Evolutionary conservation across 495 filamentous ascomycete genomes (phyloP), one percentile per base, ranked within the genome.

Genomic region (Penicillium samsonianum): DNA sequence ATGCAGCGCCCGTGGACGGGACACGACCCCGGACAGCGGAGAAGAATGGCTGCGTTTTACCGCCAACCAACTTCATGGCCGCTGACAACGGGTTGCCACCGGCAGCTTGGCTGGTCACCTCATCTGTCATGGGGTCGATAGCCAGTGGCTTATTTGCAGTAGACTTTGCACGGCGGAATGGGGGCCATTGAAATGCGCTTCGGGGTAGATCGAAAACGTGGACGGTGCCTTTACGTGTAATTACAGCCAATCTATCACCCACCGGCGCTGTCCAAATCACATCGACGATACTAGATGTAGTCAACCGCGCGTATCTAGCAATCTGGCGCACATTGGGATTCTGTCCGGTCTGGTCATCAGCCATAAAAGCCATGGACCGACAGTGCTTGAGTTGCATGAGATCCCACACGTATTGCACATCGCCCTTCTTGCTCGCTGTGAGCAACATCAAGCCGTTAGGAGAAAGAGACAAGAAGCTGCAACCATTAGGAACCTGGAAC

Each of bases 351-450:
- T 67, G 58, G 14, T 77, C 72, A 16, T 78, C 75, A 14, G 70
- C 61, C 44, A 78, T 64, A 47, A 80, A 77, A 31, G 65, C 63
- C 51, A 68, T 72, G 16, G 76, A 67, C 41, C 77, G 70, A 33
- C 75, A 78, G 58, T 76, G 62, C 40, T 70, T 78, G 8, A 67
- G 59, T 61, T 89, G 88, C 85, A 93, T 88, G 50, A 97, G 73
- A 73, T 96, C 90, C 94, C 94, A 98, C 2, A 97, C 85, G 57
- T 88, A 90, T 69, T 95, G 87, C 5, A 94, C 84, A 65, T 98
- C 94, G 10, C 94, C 94, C 61, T 96, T 97, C 62, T 83, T 88
- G 69, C 89, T 97, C 17, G 90, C 92, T 1, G 90, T 98, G 58
- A 98, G 84, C 10, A 98, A 76, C 67, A 85, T 84, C 3, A 96